phyloP scores from a whole-genome alignment of 2,329 filamentous ascomycete genomes.

The Sporothrix phasma region DNA sequence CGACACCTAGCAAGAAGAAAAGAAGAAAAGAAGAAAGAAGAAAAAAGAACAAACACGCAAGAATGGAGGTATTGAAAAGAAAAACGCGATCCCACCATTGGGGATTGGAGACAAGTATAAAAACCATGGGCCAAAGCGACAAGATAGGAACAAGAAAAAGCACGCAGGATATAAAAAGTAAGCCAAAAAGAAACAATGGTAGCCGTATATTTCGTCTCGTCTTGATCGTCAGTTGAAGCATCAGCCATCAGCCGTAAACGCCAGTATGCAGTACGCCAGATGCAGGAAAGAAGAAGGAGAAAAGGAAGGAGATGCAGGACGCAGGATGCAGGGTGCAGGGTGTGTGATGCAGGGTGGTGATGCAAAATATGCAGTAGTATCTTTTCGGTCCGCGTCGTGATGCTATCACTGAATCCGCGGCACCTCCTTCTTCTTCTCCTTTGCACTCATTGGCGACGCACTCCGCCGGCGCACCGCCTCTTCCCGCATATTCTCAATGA shows the following conservation, averaged over 20 bases:
- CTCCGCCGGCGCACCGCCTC: conserved; percentile 68
- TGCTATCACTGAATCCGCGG: conserved; percentile 40
- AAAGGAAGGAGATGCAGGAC: too few relatives aligned
- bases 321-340: too few relatives aligned
- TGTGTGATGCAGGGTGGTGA: too few relatives aligned
- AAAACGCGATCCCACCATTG: too few relatives aligned
- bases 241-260: too few relatives aligned
- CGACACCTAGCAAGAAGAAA: background rate
- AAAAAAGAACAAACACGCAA: too few relatives aligned
- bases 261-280: background rate
- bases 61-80: too few relatives aligned
- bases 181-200: background rate
- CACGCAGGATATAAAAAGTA: background rate
- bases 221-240: background rate
- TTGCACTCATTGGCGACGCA: conserved; percentile 29
- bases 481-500: conserved; percentile 77
- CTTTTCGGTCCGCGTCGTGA: conserved; percentile 19
- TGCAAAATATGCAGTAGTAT: background rate
- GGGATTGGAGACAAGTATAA: too few relatives aligned
- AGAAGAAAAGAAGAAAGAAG: background rate
- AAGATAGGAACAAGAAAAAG: background rate
- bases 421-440: conserved; percentile 28
- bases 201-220: conserved; percentile 5
- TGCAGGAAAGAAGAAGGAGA: too few relatives aligned
- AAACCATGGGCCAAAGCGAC: background rate